These are phyloP conservation scores for Mucor racemosus DNA, from an alignment of 371 early-diverging fungal genomes.

Conservation along the genomic window DNA sequence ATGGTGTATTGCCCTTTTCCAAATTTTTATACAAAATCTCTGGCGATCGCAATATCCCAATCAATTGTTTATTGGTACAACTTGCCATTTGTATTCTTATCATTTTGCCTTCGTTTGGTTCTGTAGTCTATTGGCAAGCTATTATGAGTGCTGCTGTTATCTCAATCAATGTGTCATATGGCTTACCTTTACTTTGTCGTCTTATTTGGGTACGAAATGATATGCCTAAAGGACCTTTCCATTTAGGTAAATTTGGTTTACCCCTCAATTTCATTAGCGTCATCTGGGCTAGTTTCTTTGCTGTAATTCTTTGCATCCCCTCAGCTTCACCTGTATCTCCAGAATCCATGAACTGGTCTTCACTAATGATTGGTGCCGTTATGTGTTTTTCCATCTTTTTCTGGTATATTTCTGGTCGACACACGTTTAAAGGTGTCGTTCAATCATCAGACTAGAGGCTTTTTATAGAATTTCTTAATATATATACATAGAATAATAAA, in stretches of 20 bases:
- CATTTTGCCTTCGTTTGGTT: slow-evolving; percentile 36
- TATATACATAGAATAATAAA: too few species aligned
- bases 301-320: slow-evolving; percentile 36
- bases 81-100: slow-evolving; percentile 24
- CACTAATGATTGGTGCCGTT: slow-evolving; percentile 34
- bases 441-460: background rate
- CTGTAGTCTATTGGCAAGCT: slow-evolving; percentile 34
- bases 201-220: slow-evolving; percentile 33
- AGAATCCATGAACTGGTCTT: slow-evolving; percentile 37
- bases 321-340: slow-evolving; percentile 23
- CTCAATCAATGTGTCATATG: slow-evolving; percentile 29
- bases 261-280: slow-evolving; percentile 33
- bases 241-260: slow-evolving; percentile 29
- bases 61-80: slow-evolving; percentile 19
- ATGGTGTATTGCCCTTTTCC: slow-evolving; percentile 33
- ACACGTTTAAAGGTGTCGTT: slow-evolving; percentile 22
- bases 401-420: slow-evolving; percentile 30
- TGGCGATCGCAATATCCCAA: slow-evolving; percentile 19
- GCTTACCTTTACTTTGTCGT: slow-evolving; percentile 36
- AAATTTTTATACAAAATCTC: slow-evolving; percentile 27
- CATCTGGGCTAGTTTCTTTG: slow-evolving; percentile 35
- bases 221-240: slow-evolving; percentile 36
- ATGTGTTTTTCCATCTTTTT: slow-evolving; percentile 27
- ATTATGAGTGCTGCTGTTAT: slow-evolving; percentile 38
- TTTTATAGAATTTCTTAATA: background rate